Conservation (phyloP, 768 basidiomycete species). For the Mrakia gelida region DNA sequence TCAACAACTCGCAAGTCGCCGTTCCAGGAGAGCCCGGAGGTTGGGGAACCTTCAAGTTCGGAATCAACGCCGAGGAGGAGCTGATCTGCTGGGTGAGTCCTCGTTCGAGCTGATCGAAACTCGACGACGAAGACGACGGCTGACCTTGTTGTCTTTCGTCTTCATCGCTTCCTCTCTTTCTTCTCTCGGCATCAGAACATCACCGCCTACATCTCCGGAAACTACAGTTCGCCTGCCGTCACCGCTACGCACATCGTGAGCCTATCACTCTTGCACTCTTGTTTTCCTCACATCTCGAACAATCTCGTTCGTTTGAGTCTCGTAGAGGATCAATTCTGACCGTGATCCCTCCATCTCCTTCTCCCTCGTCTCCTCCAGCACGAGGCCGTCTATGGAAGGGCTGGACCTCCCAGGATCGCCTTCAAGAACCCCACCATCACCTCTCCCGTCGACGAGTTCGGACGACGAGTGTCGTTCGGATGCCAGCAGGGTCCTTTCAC, state of each 20-base stretch:
- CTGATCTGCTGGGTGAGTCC: constrained; percentile 40
- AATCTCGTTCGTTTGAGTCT: no score
- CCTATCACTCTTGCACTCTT: not conserved
- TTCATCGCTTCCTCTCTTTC: not conserved
- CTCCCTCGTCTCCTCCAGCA: constrained; percentile 27
- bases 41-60: constrained; percentile 40
- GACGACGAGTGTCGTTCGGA: constrained; percentile 39
- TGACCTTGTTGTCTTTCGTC: not conserved
- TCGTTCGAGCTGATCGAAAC: no score
- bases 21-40: constrained; percentile 37
- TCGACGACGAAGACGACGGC: no score
- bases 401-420: constrained; percentile 44
- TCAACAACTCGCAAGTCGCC: constrained; percentile 38
- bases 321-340: no score
- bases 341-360: not conserved
- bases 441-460: constrained; percentile 38
- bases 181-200: constrained; percentile 33
- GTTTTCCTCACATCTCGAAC: no score
- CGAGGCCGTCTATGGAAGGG: constrained; percentile 34
- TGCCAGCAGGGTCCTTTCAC: constrained; percentile 43
- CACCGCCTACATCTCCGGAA: constrained; percentile 37
- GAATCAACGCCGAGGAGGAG: constrained; percentile 39
- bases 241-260: constrained; percentile 41
- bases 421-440: constrained; percentile 42
- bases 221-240: constrained; percentile 40